phyloP scores from a whole-genome alignment of 225 moss, liverwort and hornwort species.

The Asterella californica region DNA sequence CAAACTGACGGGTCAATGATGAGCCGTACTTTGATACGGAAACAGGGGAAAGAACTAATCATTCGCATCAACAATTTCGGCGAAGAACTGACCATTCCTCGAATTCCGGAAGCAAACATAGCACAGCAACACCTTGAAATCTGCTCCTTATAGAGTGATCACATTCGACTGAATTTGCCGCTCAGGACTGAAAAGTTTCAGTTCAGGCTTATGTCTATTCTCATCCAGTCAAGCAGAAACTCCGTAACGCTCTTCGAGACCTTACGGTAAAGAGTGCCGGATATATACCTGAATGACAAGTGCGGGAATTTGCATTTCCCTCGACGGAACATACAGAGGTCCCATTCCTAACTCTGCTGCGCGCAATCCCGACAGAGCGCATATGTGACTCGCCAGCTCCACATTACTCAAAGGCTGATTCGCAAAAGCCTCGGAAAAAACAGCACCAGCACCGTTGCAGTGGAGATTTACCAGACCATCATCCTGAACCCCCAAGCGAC shows the following conservation, averaged over 20 bases:
- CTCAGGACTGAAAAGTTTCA: neutral
- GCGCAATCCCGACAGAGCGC: slow-evolving; percentile 27
- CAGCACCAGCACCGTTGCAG: slow-evolving; percentile 37
- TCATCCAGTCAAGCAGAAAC: neutral
- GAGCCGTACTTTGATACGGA: neutral
- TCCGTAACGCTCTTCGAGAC: neutral
- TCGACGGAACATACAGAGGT: slow-evolving; percentile 29
- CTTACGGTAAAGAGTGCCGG: neutral
- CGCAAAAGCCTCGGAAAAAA: slow-evolving; percentile 31
- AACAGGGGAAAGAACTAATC: neutral
- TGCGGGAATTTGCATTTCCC: slow-evolving; percentile 30
- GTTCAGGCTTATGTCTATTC: neutral
- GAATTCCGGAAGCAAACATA: neutral
- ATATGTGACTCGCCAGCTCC: slow-evolving; percentile 22
- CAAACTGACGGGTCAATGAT: neutral
- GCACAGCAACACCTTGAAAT: neutral
- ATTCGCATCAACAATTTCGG: neutral
- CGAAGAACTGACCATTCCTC: neutral
- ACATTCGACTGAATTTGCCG: neutral
- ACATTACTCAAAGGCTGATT: slow-evolving; percentile 21
- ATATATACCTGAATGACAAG: slow-evolving; percentile 31
- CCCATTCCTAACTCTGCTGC: slow-evolving; percentile 27
- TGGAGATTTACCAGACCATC: slow-evolving; percentile 41
- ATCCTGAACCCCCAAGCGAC: slow-evolving; percentile 36
- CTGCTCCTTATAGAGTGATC: neutral